Conservation (phyloP, 1,284 basidiomycete genomes). For the Omphalotus olearius region DNA sequence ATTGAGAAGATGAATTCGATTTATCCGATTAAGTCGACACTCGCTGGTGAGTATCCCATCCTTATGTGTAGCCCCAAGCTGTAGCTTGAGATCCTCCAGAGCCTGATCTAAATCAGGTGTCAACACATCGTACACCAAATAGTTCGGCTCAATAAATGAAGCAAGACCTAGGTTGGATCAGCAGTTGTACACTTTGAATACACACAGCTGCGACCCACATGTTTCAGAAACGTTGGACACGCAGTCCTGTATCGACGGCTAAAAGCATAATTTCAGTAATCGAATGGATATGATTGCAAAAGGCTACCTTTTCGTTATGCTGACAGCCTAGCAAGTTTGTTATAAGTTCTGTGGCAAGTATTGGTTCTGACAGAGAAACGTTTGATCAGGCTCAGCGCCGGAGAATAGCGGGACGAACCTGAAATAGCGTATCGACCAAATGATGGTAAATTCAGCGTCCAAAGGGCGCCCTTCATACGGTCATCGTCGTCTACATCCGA, state of each 20-base stretch:
- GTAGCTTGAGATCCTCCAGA: slow-evolving; percentile 31
- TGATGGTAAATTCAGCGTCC: slow-evolving; percentile 68
- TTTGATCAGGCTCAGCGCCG: background rate
- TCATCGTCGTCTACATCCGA: slow-evolving; percentile 75
- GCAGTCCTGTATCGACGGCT: slow-evolving; percentile 68
- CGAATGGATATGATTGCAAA: background rate
- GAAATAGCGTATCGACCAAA: slow-evolving; percentile 65
- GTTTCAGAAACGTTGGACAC: slow-evolving; percentile 60
- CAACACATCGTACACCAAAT: slow-evolving; percentile 49
- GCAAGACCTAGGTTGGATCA: slow-evolving; percentile 40
- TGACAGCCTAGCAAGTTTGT: slow-evolving; percentile 57
- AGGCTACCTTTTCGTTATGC: slow-evolving; percentile 59
- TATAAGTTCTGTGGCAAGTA: slow-evolving; percentile 44
- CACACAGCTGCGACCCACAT: slow-evolving; percentile 33
- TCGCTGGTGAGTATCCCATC: slow-evolving; percentile 36
- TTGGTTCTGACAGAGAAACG: slow-evolving; percentile 34
- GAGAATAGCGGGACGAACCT: slow-evolving; percentile 32
- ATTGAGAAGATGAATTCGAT: slow-evolving; percentile 39
- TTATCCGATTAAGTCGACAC: slow-evolving; percentile 41
- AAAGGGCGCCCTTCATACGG: slow-evolving; percentile 89
- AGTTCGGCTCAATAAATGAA: slow-evolving; percentile 57
- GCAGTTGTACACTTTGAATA: background rate
- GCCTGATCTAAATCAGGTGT: slow-evolving; percentile 37
- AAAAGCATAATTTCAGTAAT: slow-evolving; percentile 6
- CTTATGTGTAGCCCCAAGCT: slow-evolving; percentile 29